These are phyloP conservation scores for Russula sp. DNA, from an alignment of 768 basidiomycete species.

Conservation along the genomic window DNA sequence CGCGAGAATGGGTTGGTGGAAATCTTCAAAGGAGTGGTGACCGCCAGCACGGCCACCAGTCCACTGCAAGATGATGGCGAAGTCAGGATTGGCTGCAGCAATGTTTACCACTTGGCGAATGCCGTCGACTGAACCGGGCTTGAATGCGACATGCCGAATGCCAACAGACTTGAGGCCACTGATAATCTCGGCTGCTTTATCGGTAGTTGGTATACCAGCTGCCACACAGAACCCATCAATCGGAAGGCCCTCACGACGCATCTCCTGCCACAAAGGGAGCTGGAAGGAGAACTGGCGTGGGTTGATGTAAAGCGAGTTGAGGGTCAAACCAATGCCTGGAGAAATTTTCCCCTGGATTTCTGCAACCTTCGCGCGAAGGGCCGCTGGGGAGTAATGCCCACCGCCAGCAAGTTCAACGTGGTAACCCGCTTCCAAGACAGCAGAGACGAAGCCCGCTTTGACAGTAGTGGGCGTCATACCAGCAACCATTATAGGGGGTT, in stretches of 20 bases:
- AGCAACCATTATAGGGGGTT: slow-evolving; percentile 98
- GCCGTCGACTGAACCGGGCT: slow-evolving; percentile 96
- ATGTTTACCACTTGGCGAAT: slow-evolving; percentile 97
- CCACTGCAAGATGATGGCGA: slow-evolving; percentile 98
- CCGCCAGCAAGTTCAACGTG: slow-evolving; percentile 98
- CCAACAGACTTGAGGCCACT: slow-evolving; percentile 71
- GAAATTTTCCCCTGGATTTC: slow-evolving; percentile 85
- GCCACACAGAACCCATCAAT: slow-evolving; percentile 99
- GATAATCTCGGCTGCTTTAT: slow-evolving; percentile 97
- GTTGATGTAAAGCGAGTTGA: slow-evolving; percentile 97
- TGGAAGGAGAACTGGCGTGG: slow-evolving; percentile 97
- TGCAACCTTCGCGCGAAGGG: slow-evolving; percentile 84
- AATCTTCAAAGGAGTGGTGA: slow-evolving; percentile 97
- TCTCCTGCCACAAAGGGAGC: slow-evolving; percentile 95
- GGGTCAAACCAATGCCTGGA: slow-evolving; percentile 83
- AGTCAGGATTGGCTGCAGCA: slow-evolving; percentile 87
- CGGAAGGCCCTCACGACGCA: slow-evolving; percentile 91
- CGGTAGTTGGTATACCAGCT: slow-evolving; percentile 92
- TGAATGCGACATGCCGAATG: slow-evolving; percentile 95
- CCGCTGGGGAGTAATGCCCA: slow-evolving; percentile 89
- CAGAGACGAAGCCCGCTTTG: slow-evolving; percentile 89
- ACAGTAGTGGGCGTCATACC: slow-evolving; percentile 99
- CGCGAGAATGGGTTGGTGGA: slow-evolving; percentile 89
- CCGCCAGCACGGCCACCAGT: slow-evolving; percentile 98
- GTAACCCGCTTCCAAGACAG: slow-evolving; percentile 87